These are phyloP conservation scores for Penicillium italicum DNA, from an alignment of 2,329 filamentous ascomycete genomes.

Conservation along the genomic window DNA sequence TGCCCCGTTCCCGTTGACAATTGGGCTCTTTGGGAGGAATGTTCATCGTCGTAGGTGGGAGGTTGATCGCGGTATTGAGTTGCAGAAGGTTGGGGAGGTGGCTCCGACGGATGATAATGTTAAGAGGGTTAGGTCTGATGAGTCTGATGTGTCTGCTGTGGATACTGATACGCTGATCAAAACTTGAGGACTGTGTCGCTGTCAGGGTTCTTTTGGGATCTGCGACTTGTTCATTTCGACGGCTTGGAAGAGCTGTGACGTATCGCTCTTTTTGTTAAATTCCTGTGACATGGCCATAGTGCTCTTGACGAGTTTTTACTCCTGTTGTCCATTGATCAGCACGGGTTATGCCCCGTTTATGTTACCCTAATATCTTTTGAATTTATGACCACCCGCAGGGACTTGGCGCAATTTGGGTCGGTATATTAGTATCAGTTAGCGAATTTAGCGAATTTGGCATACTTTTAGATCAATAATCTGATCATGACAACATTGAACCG, in stretches of 20 bases:
- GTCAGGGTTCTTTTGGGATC: neutral
- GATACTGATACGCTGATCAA: conserved; percentile 1
- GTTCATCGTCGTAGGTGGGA: conserved; percentile 42
- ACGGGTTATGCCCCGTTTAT: neutral
- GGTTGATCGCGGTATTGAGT: conserved; percentile 33
- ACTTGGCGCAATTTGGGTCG: neutral
- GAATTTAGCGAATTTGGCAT: neutral
- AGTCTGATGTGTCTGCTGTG: neutral
- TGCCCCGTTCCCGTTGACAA: conserved; percentile 63
- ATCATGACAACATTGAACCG: neutral
- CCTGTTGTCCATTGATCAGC: neutral
- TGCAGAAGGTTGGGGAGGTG: conserved; percentile 16
- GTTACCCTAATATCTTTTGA: neutral
- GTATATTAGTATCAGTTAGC: neutral
- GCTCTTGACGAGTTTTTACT: neutral
- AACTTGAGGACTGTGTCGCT: neutral
- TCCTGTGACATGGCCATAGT: neutral
- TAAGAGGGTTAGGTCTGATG: neutral
- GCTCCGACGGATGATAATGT: neutral
- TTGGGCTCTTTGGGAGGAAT: conserved; percentile 65
- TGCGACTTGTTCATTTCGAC: neutral
- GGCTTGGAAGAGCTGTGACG: neutral
- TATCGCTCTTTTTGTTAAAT: neutral
- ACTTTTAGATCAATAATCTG: neutral
- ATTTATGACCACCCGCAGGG: neutral